Base-by-base conservation (phyloP, 306 rosid species). In the Cicer judaicum region DNA sequence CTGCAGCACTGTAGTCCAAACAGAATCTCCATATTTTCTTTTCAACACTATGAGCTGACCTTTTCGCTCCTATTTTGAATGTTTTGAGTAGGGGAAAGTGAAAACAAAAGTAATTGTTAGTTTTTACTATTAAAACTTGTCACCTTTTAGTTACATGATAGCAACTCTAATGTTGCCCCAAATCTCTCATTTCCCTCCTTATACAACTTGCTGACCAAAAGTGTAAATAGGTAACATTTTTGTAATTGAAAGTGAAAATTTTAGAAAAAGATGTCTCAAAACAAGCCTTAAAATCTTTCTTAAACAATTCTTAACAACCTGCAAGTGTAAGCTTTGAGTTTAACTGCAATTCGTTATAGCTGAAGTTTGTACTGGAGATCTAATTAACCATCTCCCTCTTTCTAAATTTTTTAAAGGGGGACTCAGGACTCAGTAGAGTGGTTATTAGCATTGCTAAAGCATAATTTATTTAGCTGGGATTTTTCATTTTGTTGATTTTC, bases 401-500 rank as follows among this genome's bases (percentile, higher is more conserved):
- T 21, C 19, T 19, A 12, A 18, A 7, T 7, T 46, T 46, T 11
- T 78, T 62, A 7, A 60, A 42, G 19, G 39, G 70, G 8, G 13
- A 65, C 39, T 38, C n/a, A 13, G 56, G 47, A 41, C 56, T 42
- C 7, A 38, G 14, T 57, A 10, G 14, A 48, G 41, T 41, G 12
- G 36, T 59, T 77, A 42, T 76, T 67, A 4, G n/a, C 43, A 2
- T 38, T 72, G 74, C 53, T 64, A 72, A 21, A 6, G 40, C 15
- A 10, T 34, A 7, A 18, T 75, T 57, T 68, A 14, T 53, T 7
- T 77, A 24, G 54, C 36, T 29, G 24, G 38, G 65, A 16, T 66
- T 66, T 60, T 38, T 16, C 9, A 38, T 43, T 81, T 40, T 85
- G 64, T 66, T 71, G 21, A 34, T 10, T 54, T 76, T 36, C 46